Evolutionary conservation across 768 basidiomycete species (phyloP), one percentile per base, ranked within the genome.

Genomic region (Fistulinella prunicolor): DNA sequence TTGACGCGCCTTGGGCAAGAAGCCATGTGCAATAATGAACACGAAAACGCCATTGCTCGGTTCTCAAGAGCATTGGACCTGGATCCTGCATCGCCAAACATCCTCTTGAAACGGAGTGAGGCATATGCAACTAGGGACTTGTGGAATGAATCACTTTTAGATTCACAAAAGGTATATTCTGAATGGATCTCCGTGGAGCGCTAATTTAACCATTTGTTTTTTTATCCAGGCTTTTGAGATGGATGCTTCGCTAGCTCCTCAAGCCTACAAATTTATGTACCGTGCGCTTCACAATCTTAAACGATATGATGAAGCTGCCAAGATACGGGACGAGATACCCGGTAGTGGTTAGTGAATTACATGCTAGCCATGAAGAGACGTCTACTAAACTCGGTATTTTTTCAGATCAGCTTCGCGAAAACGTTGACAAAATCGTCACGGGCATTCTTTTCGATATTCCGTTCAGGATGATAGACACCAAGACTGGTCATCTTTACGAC

Each of bases 401-500:
- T 8, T 17, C 5, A 53, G 47, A 29, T 24, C 21, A 44, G 21
- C 46, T 6, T 20, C 5, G 7, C 28, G 30, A 4, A 8, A 17
- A 26, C 29, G 42, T 53, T 19, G 51, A 44, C 28, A 17, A 53
- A 24, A 21, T 28, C 6, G 24, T 52, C 16, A 36, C 26, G 23
- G 40, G 35, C 5, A 45, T 19, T 29, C 47, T 49, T 29, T 19
- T 42, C 9, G 38, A 46, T 9, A 7, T 32, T 9, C 52, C 48
- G n/a, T 29, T 53, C 24, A 30, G 48, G 9, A 46, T 55, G 39
- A 55, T 55, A 17, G 47, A 55, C 38, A 46, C 42, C 22, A 17
- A 36, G 32, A 53, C 44, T 22, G 54, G 54, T 6, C 22, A 28
- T 30, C 38, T 55, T 4, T 49, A 35, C n/a, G 26, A 46, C 6